These are phyloP conservation scores for Talaromyces marneffei DNA, from an alignment of 2,329 filamentous ascomycete species.

Conservation along the genomic window DNA sequence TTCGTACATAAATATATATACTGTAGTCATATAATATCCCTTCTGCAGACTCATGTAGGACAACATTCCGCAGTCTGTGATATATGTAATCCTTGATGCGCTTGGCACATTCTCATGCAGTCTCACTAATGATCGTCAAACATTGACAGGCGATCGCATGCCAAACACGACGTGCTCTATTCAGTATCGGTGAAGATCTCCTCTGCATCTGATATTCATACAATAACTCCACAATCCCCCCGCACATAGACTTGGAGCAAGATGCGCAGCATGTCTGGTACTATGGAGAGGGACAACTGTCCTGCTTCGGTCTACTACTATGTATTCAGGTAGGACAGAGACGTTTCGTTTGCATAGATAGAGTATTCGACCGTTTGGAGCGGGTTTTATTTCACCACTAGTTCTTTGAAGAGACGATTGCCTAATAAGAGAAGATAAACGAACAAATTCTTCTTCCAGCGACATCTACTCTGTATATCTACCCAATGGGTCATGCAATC, in stretches of 20 bases:
- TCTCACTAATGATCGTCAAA: not conserved
- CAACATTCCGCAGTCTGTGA: not conserved
- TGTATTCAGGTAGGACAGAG: not conserved
- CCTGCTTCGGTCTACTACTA: not conserved
- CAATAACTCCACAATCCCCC: not conserved
- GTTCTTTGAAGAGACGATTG: not conserved
- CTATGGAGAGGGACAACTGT: not conserved
- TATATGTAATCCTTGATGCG: not conserved
- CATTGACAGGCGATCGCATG: not conserved
- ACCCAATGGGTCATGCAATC: not conserved
- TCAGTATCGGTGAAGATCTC: not conserved
- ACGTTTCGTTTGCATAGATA: not conserved
- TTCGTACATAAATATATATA: not conserved
- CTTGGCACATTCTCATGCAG: constrained; percentile 3
- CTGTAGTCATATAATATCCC: not conserved
- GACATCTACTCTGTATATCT: not conserved
- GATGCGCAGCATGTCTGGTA: too few species aligned
- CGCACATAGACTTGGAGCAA: not conserved
- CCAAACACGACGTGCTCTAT: not conserved
- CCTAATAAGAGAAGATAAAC: not conserved
- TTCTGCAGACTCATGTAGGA: not conserved
- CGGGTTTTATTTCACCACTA: not conserved
- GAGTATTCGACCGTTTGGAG: not conserved
- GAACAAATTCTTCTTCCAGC: not conserved
- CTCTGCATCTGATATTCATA: not conserved